Percentiles rank a stretch among this genome's conserved stretches.
Conservation (phyloP, 2,329 filamentous ascomycete genomes). For the Xylariaceae sp. region DNA sequence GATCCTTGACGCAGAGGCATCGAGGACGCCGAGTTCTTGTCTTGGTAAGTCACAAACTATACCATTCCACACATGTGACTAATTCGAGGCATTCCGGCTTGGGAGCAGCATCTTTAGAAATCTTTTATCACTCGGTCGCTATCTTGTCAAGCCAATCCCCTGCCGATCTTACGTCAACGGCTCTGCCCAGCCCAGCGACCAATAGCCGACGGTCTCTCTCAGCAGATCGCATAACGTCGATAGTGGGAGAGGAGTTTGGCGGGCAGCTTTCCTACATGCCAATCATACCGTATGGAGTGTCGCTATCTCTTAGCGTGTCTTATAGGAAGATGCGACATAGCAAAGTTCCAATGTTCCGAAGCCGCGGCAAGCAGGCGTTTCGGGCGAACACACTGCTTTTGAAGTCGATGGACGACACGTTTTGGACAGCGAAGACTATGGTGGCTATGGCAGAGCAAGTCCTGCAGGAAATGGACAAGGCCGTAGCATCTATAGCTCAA, state of each 20-base stretch:
- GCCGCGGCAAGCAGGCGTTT: slow-evolving; percentile 60
- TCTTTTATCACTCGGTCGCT: slow-evolving; percentile 68
- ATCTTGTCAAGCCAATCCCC: slow-evolving; percentile 65
- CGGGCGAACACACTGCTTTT: slow-evolving; percentile 60
- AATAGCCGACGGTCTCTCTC: slow-evolving; percentile 64
- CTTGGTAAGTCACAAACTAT: slow-evolving; percentile 49
- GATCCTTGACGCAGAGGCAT: slow-evolving; percentile 60
- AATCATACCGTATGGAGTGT: slow-evolving; percentile 66
- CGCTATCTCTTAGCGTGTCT: slow-evolving; percentile 65
- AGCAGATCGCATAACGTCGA: slow-evolving; percentile 61
- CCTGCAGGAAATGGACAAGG: slow-evolving; percentile 61
- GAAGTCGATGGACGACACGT: slow-evolving; percentile 59
- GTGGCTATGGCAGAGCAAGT: slow-evolving; percentile 61
- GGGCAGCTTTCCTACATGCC: slow-evolving; percentile 56
- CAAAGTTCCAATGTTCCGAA: slow-evolving; percentile 62
- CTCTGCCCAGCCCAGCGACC: slow-evolving; percentile 53
- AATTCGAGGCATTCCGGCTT: slow-evolving; percentile 29
- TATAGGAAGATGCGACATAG: slow-evolving; percentile 70
- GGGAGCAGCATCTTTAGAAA: slow-evolving; percentile 61
- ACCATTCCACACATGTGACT: neutral
- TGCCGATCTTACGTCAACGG: slow-evolving; percentile 47
- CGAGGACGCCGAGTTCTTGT: slow-evolving; percentile 54
- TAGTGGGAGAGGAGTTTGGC: slow-evolving; percentile 57
- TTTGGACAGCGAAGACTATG: slow-evolving; percentile 62
- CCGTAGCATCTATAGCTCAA: slow-evolving; percentile 52